These are phyloP conservation scores for Pilaira anomala DNA, from an alignment of 192 early-diverging fungal species.

Conservation along the genomic window DNA sequence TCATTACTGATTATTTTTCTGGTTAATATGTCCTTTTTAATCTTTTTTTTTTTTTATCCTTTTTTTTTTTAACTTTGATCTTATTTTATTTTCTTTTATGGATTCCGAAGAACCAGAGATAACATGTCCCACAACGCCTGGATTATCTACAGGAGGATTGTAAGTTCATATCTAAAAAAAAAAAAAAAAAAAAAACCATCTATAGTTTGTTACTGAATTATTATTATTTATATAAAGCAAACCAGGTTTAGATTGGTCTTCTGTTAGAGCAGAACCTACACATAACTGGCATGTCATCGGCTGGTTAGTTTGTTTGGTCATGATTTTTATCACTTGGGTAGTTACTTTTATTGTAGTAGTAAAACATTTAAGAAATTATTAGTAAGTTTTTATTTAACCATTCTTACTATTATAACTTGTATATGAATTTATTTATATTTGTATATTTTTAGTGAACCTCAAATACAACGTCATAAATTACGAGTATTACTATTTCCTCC, in stretches of 20 bases:
- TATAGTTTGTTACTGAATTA: not conserved
- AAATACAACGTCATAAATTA: slow-evolving; percentile 37
- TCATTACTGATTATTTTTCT: no score
- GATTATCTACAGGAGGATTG: slow-evolving; percentile 10
- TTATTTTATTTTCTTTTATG: no score
- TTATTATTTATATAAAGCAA: not conserved
- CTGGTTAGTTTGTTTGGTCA: slow-evolving; percentile 25
- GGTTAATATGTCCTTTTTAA: no score
- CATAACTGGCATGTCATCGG: slow-evolving; percentile 31
- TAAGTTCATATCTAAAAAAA: not conserved
- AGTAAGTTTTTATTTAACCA: slow-evolving; percentile 23
- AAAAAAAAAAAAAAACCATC: not conserved
- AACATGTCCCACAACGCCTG: not conserved
- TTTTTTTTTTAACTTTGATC: no score
- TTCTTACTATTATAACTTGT: not conserved
- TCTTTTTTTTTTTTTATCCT: no score
- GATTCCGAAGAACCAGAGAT: not conserved
- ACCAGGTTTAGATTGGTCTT: not conserved
- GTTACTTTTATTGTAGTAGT: slow-evolving; percentile 8
- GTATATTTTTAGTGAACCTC: slow-evolving; percentile 21
- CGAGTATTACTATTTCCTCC: slow-evolving; percentile 36
- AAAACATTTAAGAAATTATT: slow-evolving; percentile 29
- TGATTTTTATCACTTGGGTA: slow-evolving; percentile 27
- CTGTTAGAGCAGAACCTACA: not conserved
- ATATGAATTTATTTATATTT: slow-evolving; percentile 10